These are phyloP conservation scores for Shiraia sp. DNA, from an alignment of 2,329 filamentous ascomycete genomes.

Conservation along the genomic window DNA sequence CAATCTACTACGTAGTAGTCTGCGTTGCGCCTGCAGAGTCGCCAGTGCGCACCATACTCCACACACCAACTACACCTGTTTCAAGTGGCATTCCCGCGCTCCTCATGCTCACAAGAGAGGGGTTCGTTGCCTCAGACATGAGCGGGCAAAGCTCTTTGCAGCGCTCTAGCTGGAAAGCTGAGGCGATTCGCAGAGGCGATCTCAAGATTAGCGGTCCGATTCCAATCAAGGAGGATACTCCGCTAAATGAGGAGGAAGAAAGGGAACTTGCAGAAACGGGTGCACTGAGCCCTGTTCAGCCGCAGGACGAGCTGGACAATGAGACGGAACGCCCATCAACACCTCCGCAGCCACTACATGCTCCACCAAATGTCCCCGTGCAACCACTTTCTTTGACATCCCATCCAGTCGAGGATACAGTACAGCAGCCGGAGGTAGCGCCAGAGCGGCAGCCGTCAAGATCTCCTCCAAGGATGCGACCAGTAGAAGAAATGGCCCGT, in stretches of 20 bases:
- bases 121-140: slow-evolving; percentile 36
- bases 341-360: slow-evolving; percentile 16
- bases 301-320: slow-evolving; percentile 16
- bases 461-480: slow-evolving; percentile 27
- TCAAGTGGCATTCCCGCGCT: slow-evolving; percentile 10
- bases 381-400: slow-evolving; percentile 13
- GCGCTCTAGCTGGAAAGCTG: slow-evolving; percentile 45
- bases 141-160: slow-evolving; percentile 31
- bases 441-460: slow-evolving; percentile 10
- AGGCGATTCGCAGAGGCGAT: slow-evolving; percentile 44
- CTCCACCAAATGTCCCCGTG: slow-evolving; percentile 15
- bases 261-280: slow-evolving; percentile 32
- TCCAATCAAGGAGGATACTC: slow-evolving; percentile 43
- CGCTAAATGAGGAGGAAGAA: slow-evolving; percentile 41
- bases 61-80: slow-evolving; percentile 1
- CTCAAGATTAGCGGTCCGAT: slow-evolving; percentile 46
- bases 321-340: slow-evolving; percentile 15
- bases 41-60: too few relatives aligned
- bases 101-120: slow-evolving; percentile 41
- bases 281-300: slow-evolving; percentile 13
- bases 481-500: slow-evolving; percentile 28
- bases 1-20: slow-evolving; percentile 27
- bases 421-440: slow-evolving; percentile 9
- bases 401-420: slow-evolving; percentile 12
- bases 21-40: too few relatives aligned